Evolutionary conservation across 495 filamentous ascomycete genomes (phyloP), one percentile per base, ranked within the genome.

Genomic region (Cercophora samala): DNA sequence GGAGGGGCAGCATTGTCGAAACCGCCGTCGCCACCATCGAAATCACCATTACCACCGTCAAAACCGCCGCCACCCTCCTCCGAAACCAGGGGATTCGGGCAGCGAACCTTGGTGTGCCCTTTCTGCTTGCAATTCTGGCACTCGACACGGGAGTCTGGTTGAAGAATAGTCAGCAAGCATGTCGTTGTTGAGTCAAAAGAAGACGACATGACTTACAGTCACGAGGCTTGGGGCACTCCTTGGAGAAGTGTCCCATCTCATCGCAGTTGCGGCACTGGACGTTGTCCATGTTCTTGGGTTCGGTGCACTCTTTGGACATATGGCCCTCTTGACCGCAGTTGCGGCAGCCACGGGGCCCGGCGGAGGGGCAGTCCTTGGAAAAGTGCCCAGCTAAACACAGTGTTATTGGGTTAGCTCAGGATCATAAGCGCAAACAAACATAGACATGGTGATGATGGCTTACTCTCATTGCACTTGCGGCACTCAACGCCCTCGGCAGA

Each of bases 191-290:
- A 59, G 19, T 11, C 19, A 62, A 25, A 1, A 6, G 5, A 42
- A 21, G 9, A 22, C 0, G 29, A 46, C 0, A 8, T n/a, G n/a
- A 77, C 80, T 80, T 76, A 80, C 88, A 92, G 71, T 97, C 90
- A 56, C 83, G 87, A 4, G 91, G 90, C 81, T 90, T 83, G 0
- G 90, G 84, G 74, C 93, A 97, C 5, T 93, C 91, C 55, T 86
- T 88, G 54, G 81, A 80, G 55, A 83, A 76, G 69, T 97, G 93
- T 0, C 93, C 93, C 32, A 80, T 83, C 66, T 85, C 72, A 62
- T 87, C 84, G 75, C 95, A 99, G 78, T 94, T 93, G 68, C 85
- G 86, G 82, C 94, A 98, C 54, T 80, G 75, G 18, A 89, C 69
- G 18, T 71, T 70, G 67, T 86, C 79, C 52, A 91, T 87, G 78